These are phyloP conservation scores for Capsicum chinense DNA, from an alignment of 257 asterid genomes.

Conservation along the genomic window DNA sequence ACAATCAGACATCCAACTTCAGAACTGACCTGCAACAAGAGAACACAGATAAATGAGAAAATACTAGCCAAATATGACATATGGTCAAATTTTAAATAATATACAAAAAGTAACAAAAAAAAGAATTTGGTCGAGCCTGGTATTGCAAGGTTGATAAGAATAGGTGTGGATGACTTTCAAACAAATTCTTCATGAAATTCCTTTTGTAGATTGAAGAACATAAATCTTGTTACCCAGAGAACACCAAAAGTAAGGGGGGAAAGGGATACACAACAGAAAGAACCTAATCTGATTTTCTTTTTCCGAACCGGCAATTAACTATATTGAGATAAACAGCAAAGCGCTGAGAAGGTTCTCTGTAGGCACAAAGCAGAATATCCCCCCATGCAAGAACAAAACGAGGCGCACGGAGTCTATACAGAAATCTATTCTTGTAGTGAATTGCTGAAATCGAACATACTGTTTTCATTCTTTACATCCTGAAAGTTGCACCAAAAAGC, in stretches of 20 bases:
- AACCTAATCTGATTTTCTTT: background rate
- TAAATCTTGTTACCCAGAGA: background rate
- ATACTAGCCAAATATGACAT: background rate
- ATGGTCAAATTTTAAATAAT: background rate
- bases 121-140: background rate
- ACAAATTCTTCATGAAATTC: background rate
- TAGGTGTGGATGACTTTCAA: background rate
- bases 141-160: background rate
- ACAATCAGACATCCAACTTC: background rate
- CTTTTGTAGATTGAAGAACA: background rate
- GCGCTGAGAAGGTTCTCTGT: background rate
- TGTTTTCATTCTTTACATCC: background rate
- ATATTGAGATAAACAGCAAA: background rate
- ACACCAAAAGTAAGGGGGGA: background rate
- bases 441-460: background rate
- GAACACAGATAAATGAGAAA: background rate
- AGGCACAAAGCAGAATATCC: background rate
- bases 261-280: background rate
- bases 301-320: background rate
- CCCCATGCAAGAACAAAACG: background rate
- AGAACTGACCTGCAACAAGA: slow-evolving; percentile 1
- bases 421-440: background rate
- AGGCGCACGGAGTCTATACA: background rate
- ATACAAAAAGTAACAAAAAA: background rate
- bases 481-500: background rate